These are phyloP conservation scores for Neopestalotiopsis clavispora DNA, from an alignment of 2,329 filamentous ascomycete species.

Conservation along the genomic window DNA sequence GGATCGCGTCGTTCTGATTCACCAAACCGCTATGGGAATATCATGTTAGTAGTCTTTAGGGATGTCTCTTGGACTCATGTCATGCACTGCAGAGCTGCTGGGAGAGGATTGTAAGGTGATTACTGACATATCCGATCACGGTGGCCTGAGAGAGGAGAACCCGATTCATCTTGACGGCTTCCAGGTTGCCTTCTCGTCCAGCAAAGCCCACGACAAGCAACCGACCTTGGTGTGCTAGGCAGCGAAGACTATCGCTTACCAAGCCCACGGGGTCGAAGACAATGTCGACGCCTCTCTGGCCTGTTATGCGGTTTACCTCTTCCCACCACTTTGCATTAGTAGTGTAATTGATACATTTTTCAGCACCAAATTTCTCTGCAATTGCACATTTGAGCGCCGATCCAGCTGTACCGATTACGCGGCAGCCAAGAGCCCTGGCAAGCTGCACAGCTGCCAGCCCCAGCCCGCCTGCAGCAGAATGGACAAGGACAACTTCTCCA, in stretches of 20 bases:
- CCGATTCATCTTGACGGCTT: conserved; percentile 58
- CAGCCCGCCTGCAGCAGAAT: conserved; percentile 59
- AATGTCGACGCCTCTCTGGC: conserved; percentile 57
- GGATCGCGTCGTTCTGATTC: conserved; percentile 58
- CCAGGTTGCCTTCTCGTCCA: conserved; percentile 49
- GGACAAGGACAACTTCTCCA: conserved; percentile 57
- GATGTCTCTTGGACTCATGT: neutral
- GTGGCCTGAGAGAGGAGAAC: conserved; percentile 57
- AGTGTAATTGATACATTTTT: conserved; percentile 46
- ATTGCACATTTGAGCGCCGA: conserved; percentile 49
- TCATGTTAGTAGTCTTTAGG: neutral
- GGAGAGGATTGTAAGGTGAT: neutral
- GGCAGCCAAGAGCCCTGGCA: conserved; percentile 55
- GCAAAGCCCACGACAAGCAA: conserved; percentile 65
- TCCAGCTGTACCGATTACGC: conserved; percentile 58
- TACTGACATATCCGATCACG: conserved; percentile 58
- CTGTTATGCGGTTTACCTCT: conserved; percentile 51
- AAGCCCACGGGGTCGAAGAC: conserved; percentile 64
- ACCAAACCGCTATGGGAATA: conserved; percentile 51
- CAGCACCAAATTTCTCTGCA: conserved; percentile 44
- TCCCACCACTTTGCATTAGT: conserved; percentile 51
- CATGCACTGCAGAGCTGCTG: neutral
- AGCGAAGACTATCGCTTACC: conserved; percentile 58
- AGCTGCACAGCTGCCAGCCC: conserved; percentile 62
- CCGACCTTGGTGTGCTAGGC: conserved; percentile 56